Percentiles rank a stretch among this genome's conserved stretches.
These are phyloP conservation scores for Erodium maritimum DNA, from an alignment of 345 rosid species.

Conservation along the genomic window DNA sequence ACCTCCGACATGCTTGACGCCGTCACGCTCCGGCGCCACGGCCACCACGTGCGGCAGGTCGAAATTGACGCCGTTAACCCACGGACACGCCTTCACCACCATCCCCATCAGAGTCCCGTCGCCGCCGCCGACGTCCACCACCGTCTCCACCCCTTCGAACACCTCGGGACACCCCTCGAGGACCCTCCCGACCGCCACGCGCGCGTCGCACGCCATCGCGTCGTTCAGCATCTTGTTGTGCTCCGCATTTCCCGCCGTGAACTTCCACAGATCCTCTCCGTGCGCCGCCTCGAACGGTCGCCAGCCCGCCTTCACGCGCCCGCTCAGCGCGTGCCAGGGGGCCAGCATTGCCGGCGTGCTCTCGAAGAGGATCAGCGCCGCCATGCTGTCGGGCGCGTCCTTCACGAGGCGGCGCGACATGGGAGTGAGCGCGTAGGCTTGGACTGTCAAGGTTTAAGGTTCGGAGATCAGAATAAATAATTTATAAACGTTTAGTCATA, in stretches of 20 bases:
- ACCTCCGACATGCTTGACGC: constrained; percentile 51
- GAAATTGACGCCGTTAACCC: constrained; percentile 51
- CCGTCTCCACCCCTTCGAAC: constrained; percentile 36
- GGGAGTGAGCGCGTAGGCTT: constrained; percentile 36
- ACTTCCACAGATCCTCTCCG: constrained; percentile 40
- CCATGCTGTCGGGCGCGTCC: constrained; percentile 29
- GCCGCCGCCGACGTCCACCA: constrained; percentile 77
- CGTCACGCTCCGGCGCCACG: constrained; percentile 22
- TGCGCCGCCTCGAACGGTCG: constrained; percentile 40
- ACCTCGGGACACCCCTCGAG: constrained; percentile 29
- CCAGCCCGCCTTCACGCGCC: constrained; percentile 14
- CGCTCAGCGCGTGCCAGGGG: constrained; percentile 46
- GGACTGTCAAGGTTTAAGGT: constrained; percentile 5
- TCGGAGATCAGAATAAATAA: too few relatives aligned
- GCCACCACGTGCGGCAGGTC: constrained; percentile 64
- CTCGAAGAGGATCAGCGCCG: constrained; percentile 29
- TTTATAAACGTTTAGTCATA: too few relatives aligned
- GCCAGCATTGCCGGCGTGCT: constrained; percentile 41
- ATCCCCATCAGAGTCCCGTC: constrained; percentile 40
- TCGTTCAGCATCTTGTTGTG: constrained; percentile 33
- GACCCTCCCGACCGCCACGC: constrained; percentile 25
- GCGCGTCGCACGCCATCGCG: constrained; percentile 57
- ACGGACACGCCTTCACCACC: constrained; percentile 46
- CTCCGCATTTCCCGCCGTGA: constrained; percentile 23
- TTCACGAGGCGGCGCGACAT: constrained; percentile 43